Evolutionary conservation across 495 filamentous ascomycete species (phyloP).

Genomic region (Aspergillus bridgeri): DNA sequence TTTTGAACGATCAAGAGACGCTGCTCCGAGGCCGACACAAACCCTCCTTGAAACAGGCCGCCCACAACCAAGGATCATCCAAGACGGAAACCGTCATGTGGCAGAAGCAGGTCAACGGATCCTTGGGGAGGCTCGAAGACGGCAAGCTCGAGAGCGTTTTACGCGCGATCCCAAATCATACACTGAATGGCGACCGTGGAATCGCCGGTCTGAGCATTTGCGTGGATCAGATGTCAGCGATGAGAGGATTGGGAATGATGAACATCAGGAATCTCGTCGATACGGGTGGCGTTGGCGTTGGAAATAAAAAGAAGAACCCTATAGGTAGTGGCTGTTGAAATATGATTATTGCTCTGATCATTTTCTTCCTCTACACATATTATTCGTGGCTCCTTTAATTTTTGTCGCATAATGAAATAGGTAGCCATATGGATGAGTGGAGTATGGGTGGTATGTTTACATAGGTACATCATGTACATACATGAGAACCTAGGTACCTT

Average conservation of each 20-base stretch:
- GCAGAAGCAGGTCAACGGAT: slow-evolving; percentile 17
- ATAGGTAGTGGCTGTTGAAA: no score
- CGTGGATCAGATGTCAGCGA: not conserved
- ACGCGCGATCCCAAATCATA: slow-evolving; percentile 7
- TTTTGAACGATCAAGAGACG: not conserved
- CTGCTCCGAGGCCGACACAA: not conserved
- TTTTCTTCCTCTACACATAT: no score
- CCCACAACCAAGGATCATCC: slow-evolving; percentile 18
- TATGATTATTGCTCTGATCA: not conserved
- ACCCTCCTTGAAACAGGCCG: not conserved
- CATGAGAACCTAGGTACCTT: no score
- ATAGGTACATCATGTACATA: no score
- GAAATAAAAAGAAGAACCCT: no score
- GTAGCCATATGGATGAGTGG: no score
- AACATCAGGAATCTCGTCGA: not conserved
- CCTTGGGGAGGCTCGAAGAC: slow-evolving; percentile 11
- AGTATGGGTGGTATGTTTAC: no score
- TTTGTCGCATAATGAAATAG: no score
- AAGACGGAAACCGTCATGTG: slow-evolving; percentile 20
- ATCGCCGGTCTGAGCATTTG: slow-evolving; percentile 2
- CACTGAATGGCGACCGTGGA: slow-evolving; percentile 6
- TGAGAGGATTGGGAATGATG: slow-evolving; percentile 2
- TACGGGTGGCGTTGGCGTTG: slow-evolving; percentile 12
- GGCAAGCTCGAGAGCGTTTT: slow-evolving; percentile 10
- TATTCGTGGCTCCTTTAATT: no score